A percentile compares a stretch with the other conserved stretches of the same genome.
Conservation (phyloP, 2,329 filamentous ascomycete species). For the Zarea fungicola region DNA sequence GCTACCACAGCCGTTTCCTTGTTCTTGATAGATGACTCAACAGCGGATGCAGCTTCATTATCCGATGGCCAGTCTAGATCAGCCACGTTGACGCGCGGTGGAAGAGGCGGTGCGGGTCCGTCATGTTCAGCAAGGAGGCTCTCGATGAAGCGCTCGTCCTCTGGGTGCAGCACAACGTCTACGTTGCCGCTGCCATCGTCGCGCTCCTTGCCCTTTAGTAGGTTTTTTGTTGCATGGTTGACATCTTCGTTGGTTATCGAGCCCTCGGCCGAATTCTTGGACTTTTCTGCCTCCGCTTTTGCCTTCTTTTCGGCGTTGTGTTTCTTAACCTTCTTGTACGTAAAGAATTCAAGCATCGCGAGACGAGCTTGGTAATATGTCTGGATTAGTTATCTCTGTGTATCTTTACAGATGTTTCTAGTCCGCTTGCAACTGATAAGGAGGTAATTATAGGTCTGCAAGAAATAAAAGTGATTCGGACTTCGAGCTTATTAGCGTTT, state of each 20-base stretch:
- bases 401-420: not conserved
- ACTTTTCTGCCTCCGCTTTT: conserved; percentile 22
- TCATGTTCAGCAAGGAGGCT: conserved; percentile 40
- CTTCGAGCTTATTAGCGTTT: conserved; percentile 3
- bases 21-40: conserved; percentile 15
- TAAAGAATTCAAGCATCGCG: conserved; percentile 59
- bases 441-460: too few species aligned
- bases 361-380: too few species aligned
- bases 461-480: not conserved
- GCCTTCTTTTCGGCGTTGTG: conserved; percentile 45
- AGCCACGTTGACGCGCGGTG: conserved; percentile 46
- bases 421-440: too few species aligned
- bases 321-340: conserved; percentile 59
- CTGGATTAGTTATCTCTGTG: too few species aligned
- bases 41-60: conserved; percentile 20
- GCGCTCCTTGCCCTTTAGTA: conserved; percentile 10
- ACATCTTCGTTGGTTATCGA: conserved; percentile 23
- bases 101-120: conserved; percentile 48
- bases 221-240: conserved; percentile 44
- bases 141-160: conserved; percentile 22
- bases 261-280: conserved; percentile 19
- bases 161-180: conserved; percentile 9
- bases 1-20: conserved; percentile 5
- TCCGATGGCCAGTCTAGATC: conserved; percentile 43
- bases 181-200: conserved; percentile 6